Conservation (phyloP, 345 rosid species). For the Ceriops tagal region DNA sequence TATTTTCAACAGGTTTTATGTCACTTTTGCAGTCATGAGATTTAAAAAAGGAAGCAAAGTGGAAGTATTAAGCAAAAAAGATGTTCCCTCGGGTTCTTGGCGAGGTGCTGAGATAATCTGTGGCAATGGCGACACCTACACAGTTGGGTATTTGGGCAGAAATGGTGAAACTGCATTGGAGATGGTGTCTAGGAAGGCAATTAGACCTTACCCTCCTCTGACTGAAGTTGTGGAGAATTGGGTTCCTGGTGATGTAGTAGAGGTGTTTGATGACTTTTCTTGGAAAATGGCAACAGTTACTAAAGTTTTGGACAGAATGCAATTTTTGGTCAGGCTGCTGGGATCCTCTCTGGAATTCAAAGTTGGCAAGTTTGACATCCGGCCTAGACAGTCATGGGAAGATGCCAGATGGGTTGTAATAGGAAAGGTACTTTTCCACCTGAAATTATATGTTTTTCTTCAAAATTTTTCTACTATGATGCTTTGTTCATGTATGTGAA, state of each 20-base stretch:
- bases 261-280: constrained; percentile 54
- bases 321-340: constrained; percentile 52
- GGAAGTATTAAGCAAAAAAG: constrained; percentile 59
- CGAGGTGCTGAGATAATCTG: constrained; percentile 61
- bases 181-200: constrained; percentile 50
- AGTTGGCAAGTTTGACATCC: constrained; percentile 41
- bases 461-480: neutral
- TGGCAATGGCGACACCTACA: constrained; percentile 59
- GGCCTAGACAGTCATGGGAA: constrained; percentile 74
- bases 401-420: constrained; percentile 58
- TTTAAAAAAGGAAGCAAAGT: constrained; percentile 62
- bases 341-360: constrained; percentile 59
- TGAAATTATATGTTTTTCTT: neutral
- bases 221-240: constrained; percentile 37
- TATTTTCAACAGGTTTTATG: constrained; percentile 24
- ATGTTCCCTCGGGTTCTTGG: constrained; percentile 69
- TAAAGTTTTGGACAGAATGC: constrained; percentile 41
- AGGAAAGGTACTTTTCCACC: constrained; percentile 24
- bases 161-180: constrained; percentile 17
- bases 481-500: neutral
- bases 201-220: constrained; percentile 61
- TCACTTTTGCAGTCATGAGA: constrained; percentile 42
- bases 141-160: constrained; percentile 29
- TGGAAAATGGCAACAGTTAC: constrained; percentile 78
- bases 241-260: constrained; percentile 70